These are phyloP conservation scores for Blumeriella jaapii DNA, from an alignment of 2,329 filamentous ascomycete species.

Conservation along the genomic window DNA sequence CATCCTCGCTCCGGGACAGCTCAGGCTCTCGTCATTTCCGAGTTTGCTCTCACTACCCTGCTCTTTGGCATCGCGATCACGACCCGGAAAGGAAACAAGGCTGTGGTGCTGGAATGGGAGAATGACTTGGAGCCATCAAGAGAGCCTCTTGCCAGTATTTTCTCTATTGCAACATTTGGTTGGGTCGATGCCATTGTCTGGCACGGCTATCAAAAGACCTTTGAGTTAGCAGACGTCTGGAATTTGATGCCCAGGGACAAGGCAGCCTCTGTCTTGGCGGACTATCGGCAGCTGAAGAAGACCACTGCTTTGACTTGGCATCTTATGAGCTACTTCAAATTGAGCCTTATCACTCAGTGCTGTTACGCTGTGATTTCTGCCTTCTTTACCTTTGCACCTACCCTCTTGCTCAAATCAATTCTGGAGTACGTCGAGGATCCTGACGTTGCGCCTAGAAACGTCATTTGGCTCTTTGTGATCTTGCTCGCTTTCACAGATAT, in stretches of 20 bases:
- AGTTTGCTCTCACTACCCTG: conserved; percentile 65
- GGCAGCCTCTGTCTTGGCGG: conserved; percentile 64
- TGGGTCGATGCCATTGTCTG: conserved; percentile 89
- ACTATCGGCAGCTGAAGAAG: conserved; percentile 79
- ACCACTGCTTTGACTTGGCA: conserved; percentile 70
- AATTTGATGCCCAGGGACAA: conserved; percentile 84
- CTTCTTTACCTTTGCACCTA: conserved; percentile 82
- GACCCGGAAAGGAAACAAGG: conserved; percentile 85
- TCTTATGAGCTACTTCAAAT: conserved; percentile 74
- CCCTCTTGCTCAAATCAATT: conserved; percentile 80
- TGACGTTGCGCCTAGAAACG: conserved; percentile 62
- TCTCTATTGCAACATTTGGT: conserved; percentile 76
- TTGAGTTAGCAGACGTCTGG: conserved; percentile 83
- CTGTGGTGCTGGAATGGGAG: conserved; percentile 79
- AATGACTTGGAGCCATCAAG: conserved; percentile 76
- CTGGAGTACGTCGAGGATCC: conserved; percentile 89
- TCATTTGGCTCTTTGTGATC: conserved; percentile 93
- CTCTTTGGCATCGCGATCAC: conserved; percentile 67
- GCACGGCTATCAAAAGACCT: conserved; percentile 74
- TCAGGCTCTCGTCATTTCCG: conserved; percentile 53
- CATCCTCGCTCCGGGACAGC: conserved; percentile 55
- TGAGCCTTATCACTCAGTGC: conserved; percentile 63
- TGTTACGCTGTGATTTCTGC: conserved; percentile 69
- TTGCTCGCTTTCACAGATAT: conserved; percentile 75
- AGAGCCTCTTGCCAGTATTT: conserved; percentile 77